These are phyloP conservation scores for Apocynum venetum DNA, from an alignment of 257 asterid species.

Conservation along the genomic window DNA sequence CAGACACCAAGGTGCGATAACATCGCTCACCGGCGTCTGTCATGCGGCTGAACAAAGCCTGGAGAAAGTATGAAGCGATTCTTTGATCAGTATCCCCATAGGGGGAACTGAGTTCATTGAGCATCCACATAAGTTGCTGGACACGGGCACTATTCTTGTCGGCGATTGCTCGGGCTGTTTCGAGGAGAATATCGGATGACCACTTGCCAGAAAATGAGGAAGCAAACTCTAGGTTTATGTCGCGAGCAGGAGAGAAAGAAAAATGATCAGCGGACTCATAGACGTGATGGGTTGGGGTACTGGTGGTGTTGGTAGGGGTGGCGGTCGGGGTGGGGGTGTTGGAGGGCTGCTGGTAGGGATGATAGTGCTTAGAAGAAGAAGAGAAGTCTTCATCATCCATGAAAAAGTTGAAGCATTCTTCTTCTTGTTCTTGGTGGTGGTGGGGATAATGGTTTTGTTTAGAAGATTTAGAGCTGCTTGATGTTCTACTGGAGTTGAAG, in stretches of 20 bases:
- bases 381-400: slow-evolving; percentile 94
- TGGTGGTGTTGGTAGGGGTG: slow-evolving; percentile 32
- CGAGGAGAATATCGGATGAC: slow-evolving; percentile 73
- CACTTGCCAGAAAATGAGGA: slow-evolving; percentile 48
- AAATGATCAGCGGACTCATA: slow-evolving; percentile 23
- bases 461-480: slow-evolving; percentile 76
- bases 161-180: slow-evolving; percentile 65
- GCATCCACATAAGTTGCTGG: slow-evolving; percentile 97
- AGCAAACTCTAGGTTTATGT: slow-evolving; percentile 52
- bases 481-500: slow-evolving; percentile 69
- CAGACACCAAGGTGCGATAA: slow-evolving; percentile 40
- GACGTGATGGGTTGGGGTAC: slow-evolving; percentile 34
- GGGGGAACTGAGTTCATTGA: slow-evolving; percentile 81
- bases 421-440: slow-evolving; percentile 34
- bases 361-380: slow-evolving; percentile 65
- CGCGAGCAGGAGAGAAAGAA: slow-evolving; percentile 41
- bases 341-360: slow-evolving; percentile 30
- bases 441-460: slow-evolving; percentile 33
- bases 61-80: slow-evolving; percentile 78
- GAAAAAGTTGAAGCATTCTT: slow-evolving; percentile 97
- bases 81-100: slow-evolving; percentile 88
- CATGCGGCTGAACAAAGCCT: slow-evolving; percentile 74
- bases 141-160: slow-evolving; percentile 52
- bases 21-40: slow-evolving; percentile 75
- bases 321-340: slow-evolving; percentile 47